phyloP scores from a whole-genome alignment of 2,329 filamentous ascomycete genomes.

The Diaporthe humulicola region DNA sequence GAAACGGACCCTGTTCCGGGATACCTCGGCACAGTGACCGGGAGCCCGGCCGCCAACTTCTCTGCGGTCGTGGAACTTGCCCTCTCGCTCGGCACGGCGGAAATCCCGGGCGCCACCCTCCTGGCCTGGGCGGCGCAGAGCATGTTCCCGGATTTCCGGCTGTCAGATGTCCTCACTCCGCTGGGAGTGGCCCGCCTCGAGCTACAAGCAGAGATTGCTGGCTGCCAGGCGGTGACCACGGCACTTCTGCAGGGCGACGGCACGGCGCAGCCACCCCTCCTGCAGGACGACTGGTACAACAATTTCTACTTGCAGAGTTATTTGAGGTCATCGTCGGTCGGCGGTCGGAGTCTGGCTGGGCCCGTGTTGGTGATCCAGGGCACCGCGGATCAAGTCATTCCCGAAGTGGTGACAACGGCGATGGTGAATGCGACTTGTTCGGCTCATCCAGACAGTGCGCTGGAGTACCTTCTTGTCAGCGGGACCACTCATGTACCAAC shows the following conservation, averaged over 20 bases:
- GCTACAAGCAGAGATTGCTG: constrained; percentile 37
- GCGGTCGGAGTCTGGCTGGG: constrained; percentile 49
- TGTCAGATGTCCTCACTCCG: constrained; percentile 46
- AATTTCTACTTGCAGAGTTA: constrained; percentile 44
- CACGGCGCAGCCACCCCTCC: constrained; percentile 35
- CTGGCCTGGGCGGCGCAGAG: constrained; percentile 22
- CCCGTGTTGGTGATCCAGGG: constrained; percentile 56
- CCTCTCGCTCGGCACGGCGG: constrained; percentile 37
- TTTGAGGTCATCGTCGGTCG: constrained; percentile 45
- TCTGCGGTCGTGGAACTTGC: constrained; percentile 28
- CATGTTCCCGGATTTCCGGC: constrained; percentile 47
- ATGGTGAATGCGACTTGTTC: constrained; percentile 44
- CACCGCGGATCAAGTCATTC: constrained; percentile 43
- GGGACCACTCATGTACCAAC: constrained; percentile 30
- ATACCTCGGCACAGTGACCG: constrained; percentile 53
- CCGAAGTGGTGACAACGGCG: constrained; percentile 8
- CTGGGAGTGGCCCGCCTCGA: constrained; percentile 42
- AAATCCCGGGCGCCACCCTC: constrained; percentile 43
- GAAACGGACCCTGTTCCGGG: constrained; percentile 48
- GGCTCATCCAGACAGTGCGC: constrained; percentile 28
- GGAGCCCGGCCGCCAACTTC: constrained; percentile 47
- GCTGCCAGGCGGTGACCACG: constrained; percentile 22
- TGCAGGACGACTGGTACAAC: constrained; percentile 42
- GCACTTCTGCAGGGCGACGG: constrained; percentile 33
- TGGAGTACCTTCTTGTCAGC: constrained; percentile 42